Conservation (phyloP, 139 green algal species). For the Coccomyxa sp. region DNA sequence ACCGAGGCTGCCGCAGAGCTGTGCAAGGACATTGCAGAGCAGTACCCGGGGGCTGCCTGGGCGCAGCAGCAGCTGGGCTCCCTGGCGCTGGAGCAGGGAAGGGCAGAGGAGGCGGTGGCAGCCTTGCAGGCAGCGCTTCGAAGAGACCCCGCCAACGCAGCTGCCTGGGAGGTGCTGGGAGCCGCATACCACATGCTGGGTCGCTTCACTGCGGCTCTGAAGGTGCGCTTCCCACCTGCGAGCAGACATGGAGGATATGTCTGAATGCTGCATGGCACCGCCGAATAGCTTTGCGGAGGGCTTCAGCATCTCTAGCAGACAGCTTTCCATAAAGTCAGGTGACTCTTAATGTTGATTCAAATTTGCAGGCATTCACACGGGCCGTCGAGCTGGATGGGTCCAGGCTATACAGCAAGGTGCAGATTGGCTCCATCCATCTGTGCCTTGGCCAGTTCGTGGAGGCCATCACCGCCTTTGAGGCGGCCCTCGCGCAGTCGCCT, state of each 20-base stretch:
- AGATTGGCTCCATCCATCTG: constrained; percentile 49
- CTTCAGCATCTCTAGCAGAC: no score
- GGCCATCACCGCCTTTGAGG: constrained; percentile 23
- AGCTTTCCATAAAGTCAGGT: no score
- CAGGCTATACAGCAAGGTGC: constrained; percentile 51
- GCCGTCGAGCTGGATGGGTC: constrained; percentile 52
- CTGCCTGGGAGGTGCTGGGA: constrained; percentile 67
- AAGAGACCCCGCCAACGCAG: constrained; percentile 16
- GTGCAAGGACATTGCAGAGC: constrained; percentile 29
- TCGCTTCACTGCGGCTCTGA: constrained; percentile 45
- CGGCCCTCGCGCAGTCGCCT: constrained; percentile 29
- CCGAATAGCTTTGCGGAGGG: no score
- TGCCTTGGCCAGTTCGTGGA: constrained; percentile 34
- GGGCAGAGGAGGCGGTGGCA: constrained; percentile 24
- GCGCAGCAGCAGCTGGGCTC: constrained; percentile 20
- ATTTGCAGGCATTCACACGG: constrained; percentile 62
- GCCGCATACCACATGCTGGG: constrained; percentile 40
- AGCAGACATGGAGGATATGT: no score
- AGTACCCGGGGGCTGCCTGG: constrained; percentile 17
- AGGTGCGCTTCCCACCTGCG: no score
- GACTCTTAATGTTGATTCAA: no score
- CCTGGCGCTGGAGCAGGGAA: background rate
- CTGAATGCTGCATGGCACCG: no score
- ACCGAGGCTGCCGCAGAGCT: constrained; percentile 25
- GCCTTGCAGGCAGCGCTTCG: constrained; percentile 46